These are phyloP conservation scores for Sphaerulina populicola DNA, from an alignment of 2,329 filamentous ascomycete genomes.

Conservation along the genomic window DNA sequence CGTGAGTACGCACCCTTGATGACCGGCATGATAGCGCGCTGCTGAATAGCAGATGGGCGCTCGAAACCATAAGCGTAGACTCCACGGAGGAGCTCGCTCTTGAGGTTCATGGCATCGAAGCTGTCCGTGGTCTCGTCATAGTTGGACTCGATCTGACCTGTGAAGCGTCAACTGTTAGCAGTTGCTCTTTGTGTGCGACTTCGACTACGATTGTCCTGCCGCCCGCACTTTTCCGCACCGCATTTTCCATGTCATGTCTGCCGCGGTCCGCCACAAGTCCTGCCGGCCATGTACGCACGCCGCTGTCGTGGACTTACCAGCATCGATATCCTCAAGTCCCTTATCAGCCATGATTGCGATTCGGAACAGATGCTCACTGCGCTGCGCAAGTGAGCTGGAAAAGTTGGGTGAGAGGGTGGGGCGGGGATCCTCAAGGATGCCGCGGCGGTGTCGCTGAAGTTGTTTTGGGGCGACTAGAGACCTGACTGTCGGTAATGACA, in stretches of 20 bases:
- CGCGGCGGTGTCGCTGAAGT: slow-evolving; percentile 33
- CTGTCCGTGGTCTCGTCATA: slow-evolving; percentile 99
- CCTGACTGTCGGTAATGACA: slow-evolving; percentile 41
- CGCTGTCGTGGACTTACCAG: slow-evolving; percentile 57
- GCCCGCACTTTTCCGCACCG: slow-evolving; percentile 1
- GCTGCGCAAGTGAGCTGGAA: slow-evolving; percentile 60
- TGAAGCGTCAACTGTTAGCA: slow-evolving; percentile 22
- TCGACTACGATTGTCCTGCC: slow-evolving; percentile 7
- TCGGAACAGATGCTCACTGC: slow-evolving; percentile 50
- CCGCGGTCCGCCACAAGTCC: background rate
- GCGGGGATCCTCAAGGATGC: slow-evolving; percentile 35
- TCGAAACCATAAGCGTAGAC: slow-evolving; percentile 99
- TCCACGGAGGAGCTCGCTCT: slow-evolving; percentile 93
- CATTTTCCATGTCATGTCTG: background rate
- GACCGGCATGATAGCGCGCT: slow-evolving; percentile 99
- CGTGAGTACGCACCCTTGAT: slow-evolving; percentile 73
- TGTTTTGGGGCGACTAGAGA: slow-evolving; percentile 39
- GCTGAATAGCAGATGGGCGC: slow-evolving; percentile 98
- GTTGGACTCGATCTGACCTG: slow-evolving; percentile 99
- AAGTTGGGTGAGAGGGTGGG: slow-evolving; percentile 33
- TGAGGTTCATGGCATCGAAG: slow-evolving; percentile 97
- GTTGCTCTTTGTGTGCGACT: slow-evolving; percentile 1
- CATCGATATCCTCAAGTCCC: slow-evolving; percentile 96
- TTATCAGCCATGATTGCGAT: slow-evolving; percentile 98
- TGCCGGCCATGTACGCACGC: background rate